A percentile compares a stretch with the other conserved stretches of the same genome.
These are phyloP conservation scores for Trichoderma polysporum DNA, from an alignment of 2,329 filamentous ascomycete genomes.

Conservation along the genomic window DNA sequence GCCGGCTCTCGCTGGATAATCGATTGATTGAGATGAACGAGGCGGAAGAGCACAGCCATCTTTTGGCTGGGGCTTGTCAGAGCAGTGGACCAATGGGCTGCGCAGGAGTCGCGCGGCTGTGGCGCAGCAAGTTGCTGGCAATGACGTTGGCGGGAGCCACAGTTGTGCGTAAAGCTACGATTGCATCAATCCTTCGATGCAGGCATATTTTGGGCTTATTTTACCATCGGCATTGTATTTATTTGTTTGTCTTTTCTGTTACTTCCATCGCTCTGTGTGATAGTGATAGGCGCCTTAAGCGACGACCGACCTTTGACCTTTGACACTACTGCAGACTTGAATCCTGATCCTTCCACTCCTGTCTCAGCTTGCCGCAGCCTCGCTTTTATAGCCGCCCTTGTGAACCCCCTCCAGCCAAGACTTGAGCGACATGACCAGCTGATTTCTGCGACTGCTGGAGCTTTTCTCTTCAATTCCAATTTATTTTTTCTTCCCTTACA, in stretches of 20 bases:
- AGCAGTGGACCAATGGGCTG: not conserved
- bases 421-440: constrained; percentile 5
- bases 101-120: constrained; percentile 16
- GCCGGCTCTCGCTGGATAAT: not conserved
- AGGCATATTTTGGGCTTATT: not conserved
- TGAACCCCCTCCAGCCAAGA: constrained; percentile 1
- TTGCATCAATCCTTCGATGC: not conserved
- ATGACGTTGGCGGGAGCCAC: constrained; percentile 20
- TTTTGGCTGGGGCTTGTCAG: not conserved
- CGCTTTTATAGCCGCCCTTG: not conserved
- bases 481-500: not conserved
- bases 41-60: not conserved
- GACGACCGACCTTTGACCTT: not conserved
- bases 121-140: constrained; percentile 11
- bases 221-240: not conserved
- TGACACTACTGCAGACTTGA: not conserved
- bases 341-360: not conserved
- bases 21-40: no score
- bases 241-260: not conserved
- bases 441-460: not conserved
- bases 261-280: not conserved
- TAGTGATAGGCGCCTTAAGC: not conserved
- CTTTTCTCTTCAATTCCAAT: not conserved
- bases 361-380: constrained; percentile 2
- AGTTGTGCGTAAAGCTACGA: not conserved